These are phyloP conservation scores for Ascodesmis nigricans DNA, from an alignment of 495 filamentous ascomycete species.

Conservation along the genomic window DNA sequence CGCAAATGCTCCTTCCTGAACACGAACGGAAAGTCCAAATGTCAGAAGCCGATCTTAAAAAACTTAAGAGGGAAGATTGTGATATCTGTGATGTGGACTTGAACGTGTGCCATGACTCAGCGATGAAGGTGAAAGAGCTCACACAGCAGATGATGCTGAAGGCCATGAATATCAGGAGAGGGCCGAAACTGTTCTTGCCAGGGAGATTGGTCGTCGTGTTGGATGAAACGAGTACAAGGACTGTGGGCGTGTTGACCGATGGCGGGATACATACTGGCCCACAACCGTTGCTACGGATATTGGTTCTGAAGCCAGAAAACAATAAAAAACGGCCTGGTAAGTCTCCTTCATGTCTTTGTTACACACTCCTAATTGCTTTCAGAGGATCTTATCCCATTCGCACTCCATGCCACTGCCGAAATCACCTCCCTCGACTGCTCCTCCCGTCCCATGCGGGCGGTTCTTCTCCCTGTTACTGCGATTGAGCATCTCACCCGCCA, in stretches of 20 bases:
- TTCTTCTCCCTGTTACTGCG: slow-evolving; percentile 5
- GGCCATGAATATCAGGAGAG: slow-evolving; percentile 48
- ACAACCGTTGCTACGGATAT: slow-evolving; percentile 12
- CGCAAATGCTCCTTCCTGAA: slow-evolving; percentile 80
- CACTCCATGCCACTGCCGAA: slow-evolving; percentile 2
- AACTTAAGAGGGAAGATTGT: slow-evolving; percentile 70
- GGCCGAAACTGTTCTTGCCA: slow-evolving; percentile 50
- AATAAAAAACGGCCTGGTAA: slow-evolving; percentile 8
- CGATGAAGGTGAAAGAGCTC: slow-evolving; percentile 51
- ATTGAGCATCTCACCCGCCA: slow-evolving; percentile 58
- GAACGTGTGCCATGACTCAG: slow-evolving; percentile 52
- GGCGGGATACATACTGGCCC: slow-evolving; percentile 10
- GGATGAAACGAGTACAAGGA: slow-evolving; percentile 10
- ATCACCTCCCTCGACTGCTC: too few relatives aligned
- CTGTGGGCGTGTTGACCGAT: slow-evolving; percentile 14
- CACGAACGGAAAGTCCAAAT: slow-evolving; percentile 83
- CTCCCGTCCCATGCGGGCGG: too few relatives aligned
- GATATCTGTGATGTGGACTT: slow-evolving; percentile 61
- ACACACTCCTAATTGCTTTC: slow-evolving; percentile 1
- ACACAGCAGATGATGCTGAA: slow-evolving; percentile 54
- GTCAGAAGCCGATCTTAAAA: slow-evolving; percentile 76
- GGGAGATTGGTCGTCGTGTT: slow-evolving; percentile 47
- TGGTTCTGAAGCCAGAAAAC: slow-evolving; percentile 11
- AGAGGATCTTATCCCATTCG: slow-evolving; percentile 17
- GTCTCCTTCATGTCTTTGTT: background rate